A percentile compares a stretch with the other conserved stretches of the same genome.
Conservation (phyloP, 164 flowering plant species). For the Buxus sempervirens region DNA sequence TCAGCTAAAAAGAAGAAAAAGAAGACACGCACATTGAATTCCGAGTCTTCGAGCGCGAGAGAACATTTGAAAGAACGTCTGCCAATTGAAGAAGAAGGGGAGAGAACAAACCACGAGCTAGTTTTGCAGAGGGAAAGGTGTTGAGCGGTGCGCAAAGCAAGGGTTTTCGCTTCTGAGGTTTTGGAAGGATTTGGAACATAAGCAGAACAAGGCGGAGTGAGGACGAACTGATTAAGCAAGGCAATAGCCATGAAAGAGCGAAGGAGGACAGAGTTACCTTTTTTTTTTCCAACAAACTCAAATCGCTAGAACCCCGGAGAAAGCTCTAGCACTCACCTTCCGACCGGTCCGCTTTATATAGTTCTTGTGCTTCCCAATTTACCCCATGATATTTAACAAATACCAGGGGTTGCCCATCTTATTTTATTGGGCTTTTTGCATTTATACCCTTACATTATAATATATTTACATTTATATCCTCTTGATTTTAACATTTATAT, state of each 20-base stretch:
- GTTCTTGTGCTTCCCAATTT: too few species aligned
- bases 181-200: constrained; percentile 12
- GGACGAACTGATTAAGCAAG: constrained; percentile 12
- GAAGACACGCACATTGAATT: constrained; percentile 15
- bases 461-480: too few species aligned
- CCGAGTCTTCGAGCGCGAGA: constrained; percentile 7
- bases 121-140: constrained; percentile 7
- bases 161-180: constrained; percentile 8
- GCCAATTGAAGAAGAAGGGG: not conserved
- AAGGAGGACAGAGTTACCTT: not conserved
- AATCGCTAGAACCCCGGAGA: too few species aligned
- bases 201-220: constrained; percentile 7
- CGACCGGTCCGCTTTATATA: too few species aligned
- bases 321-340: too few species aligned
- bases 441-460: too few species aligned
- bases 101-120: constrained; percentile 7
- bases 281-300: too few species aligned
- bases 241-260: constrained; percentile 14
- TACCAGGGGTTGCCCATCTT: too few species aligned
- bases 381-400: too few species aligned
- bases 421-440: too few species aligned
- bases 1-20: too few species aligned
- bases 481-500: too few species aligned
- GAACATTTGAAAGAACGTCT: constrained; percentile 13
- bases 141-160: not conserved